Conservation (phyloP, 1,139 yeast species). For the Geotrichum restrictum region DNA sequence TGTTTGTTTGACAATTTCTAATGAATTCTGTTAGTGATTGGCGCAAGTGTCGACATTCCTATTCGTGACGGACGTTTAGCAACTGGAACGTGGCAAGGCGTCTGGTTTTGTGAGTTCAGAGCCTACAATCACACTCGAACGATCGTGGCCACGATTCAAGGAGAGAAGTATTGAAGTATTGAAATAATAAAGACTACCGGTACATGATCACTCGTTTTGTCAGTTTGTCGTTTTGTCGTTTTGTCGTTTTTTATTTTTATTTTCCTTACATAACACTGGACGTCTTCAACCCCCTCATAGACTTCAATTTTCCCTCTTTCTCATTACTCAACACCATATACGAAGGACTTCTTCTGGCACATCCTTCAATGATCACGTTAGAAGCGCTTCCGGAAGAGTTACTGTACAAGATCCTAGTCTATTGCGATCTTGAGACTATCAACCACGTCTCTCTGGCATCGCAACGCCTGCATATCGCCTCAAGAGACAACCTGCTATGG, state of each 20-base stretch:
- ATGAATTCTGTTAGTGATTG: conserved; percentile 49
- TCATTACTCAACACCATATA: too few species aligned
- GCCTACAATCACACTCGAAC: conserved; percentile 58
- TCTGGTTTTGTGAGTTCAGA: conserved; percentile 71
- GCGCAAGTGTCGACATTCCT: conserved; percentile 64
- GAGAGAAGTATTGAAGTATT: conserved; percentile 41
- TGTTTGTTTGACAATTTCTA: background rate
- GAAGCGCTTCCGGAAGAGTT: conserved; percentile 14
- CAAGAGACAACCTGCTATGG: conserved; percentile 16
- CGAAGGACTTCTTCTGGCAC: too few species aligned
- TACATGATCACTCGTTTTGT: background rate
- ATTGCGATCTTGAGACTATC: conserved; percentile 4
- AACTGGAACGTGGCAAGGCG: conserved; percentile 83
- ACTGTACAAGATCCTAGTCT: conserved; percentile 2
- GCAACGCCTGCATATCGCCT: conserved; percentile 7
- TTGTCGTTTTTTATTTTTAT: too few species aligned
- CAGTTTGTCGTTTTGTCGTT: too few species aligned
- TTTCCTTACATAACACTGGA: too few species aligned
- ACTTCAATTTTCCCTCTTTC: too few species aligned
- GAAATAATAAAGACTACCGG: background rate
- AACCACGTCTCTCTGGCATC: conserved; percentile 11
- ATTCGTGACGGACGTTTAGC: conserved; percentile 63
- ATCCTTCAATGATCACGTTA: conserved; percentile 3
- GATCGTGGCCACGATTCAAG: conserved; percentile 71
- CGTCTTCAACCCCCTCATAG: too few species aligned